Base-by-base conservation (phyloP, 139 green algal species). In the Picochlorum costavermella region DNA sequence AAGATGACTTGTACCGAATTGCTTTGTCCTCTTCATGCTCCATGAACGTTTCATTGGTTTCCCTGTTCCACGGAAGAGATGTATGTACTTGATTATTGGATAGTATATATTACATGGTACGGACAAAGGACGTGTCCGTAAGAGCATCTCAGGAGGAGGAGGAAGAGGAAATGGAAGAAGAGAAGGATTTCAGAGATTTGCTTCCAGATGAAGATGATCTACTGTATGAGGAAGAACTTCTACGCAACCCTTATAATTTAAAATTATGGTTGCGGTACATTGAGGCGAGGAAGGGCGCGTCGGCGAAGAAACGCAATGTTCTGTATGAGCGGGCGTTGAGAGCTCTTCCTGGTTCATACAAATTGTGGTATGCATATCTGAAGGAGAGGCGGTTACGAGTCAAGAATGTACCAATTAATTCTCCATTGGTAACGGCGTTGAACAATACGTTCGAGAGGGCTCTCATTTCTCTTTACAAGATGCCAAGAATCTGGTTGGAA, bases 401-500 rank as follows among this genome's bases (percentile, higher is more conserved):
- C 23, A 80, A 88, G 1, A 87, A 84, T 1, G 50, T 88, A 45
- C 31, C 56, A 5, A 20, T 76, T 2, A 69, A 71, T 17, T 65
- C 96, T 68, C 73, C 75, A 1, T 50, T 71, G 3, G 62, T 84
- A 25, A 76, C 79, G 40, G 69, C 84, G 8, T 70, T 98, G 46
- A 92, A 87, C 73, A 90, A 96, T 80, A 90, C 83, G 0, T 99
- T 87, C 56, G 92, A 98, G 81, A 85, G 94, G 3, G 85, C 94
- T 1, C 74, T 99, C 16, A 88, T 97, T 9, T 89, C 85, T 1
- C 96, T 98, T 91, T 92, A 98, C 86, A 98, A 98, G 45, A 95
- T 95, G 85, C 92, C 92, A 2, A 79, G 85, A 50, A 82, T 97
- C 44, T 97, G 91, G 91, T 28, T 90, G 12, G 73, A 92, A 4